Base-by-base conservation (phyloP, 2,329 filamentous ascomycete species). In the Seiridium cupressi region DNA sequence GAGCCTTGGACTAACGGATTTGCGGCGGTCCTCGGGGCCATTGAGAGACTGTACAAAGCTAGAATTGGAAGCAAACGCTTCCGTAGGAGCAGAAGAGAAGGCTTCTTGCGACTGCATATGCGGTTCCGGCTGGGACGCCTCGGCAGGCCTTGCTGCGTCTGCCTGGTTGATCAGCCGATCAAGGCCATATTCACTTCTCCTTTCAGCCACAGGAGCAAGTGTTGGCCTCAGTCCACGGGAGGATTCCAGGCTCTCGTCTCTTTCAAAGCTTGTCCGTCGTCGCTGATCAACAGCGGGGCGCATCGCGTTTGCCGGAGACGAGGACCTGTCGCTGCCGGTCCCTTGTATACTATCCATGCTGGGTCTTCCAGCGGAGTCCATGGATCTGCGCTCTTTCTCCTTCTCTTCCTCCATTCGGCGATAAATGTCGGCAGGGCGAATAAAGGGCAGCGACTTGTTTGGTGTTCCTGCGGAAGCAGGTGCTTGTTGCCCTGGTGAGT, bases 361-460 rank as follows among this genome's bases (percentile, higher is more conserved):
- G 4, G 84, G 83, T 56, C 84, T 78, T 26, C 80, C 75, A 8
- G 49, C 34, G 8, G 83, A 84, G 2, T 89, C 87, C 60, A 84
- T 73, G 1, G 84, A 85, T 59, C 80, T 79, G 44, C 81, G 76
- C 64, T 84, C 81, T 64, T 77, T 82, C 62, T 84, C 79, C 57
- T 80, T 81, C 64, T 91, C 89, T 65, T 91, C 88, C 57, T 85
- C 85, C 72, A 89, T 81, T 5, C 89, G 85, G 68, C 84, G 89
- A 72, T 94, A 93, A 47, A 93, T 89, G 65, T 96, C 91, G 10
- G 89, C 84, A 1, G 92, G 90, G 44, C 90, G 82, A 59, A 92
- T 81, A 65, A 94, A 88, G 0, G 87, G 83, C 26, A 85, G 74
- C 1, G 84, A 72, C 65, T 87, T 88, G 55, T 76, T 70, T 32